Percentiles rank a stretch among this genome's conserved stretches.
Conservation (phyloP, 805 yeast genomes). For the Yarrowia divulgata region DNA sequence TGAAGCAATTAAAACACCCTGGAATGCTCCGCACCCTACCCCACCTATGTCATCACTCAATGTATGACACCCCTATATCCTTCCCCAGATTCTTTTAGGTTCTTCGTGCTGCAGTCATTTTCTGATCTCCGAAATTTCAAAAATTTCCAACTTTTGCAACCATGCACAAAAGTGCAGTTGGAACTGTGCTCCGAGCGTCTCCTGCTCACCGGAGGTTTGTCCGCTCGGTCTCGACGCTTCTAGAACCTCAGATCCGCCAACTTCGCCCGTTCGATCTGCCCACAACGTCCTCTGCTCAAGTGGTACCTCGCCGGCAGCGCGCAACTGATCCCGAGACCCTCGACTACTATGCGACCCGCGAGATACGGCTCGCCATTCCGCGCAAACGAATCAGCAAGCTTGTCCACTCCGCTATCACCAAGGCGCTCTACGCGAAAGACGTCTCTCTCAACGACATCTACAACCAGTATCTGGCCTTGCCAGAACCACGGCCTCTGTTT, state of each 20-base stretch:
- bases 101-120: background rate
- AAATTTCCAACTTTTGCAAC: background rate
- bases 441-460: background rate
- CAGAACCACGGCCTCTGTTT: background rate
- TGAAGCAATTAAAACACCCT: no score
- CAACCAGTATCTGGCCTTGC: background rate
- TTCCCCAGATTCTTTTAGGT: background rate
- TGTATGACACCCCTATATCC: background rate
- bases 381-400: background rate
- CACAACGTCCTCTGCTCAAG: background rate
- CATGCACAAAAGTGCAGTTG: conserved; percentile 13
- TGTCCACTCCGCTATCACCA: background rate
- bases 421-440: conserved; percentile 2
- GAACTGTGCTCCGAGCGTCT: background rate
- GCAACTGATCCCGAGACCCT: background rate
- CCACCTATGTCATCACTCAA: no score
- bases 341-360: conserved; percentile 10
- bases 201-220: background rate
- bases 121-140: background rate
- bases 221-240: background rate
- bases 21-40: no score
- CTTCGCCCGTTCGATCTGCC: conserved; percentile 26
- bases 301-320: no score
- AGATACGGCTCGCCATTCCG: background rate
- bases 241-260: conserved; percentile 2